These are phyloP conservation scores for Penicillium pancosmium DNA, from an alignment of 495 filamentous ascomycete genomes.

Conservation along the genomic window DNA sequence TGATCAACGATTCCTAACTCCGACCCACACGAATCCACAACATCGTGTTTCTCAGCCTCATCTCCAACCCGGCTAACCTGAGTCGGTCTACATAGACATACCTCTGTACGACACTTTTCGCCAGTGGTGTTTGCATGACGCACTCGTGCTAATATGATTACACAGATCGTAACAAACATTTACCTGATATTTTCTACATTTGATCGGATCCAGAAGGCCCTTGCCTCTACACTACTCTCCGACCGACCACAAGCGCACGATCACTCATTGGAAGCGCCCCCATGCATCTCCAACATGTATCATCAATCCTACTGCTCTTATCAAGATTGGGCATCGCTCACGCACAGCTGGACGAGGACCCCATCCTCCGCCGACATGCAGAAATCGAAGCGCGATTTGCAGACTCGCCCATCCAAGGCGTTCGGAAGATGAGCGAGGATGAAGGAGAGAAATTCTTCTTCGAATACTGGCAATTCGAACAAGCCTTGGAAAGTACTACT, in stretches of 20 bases:
- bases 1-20: not conserved
- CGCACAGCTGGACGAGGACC: too few relatives aligned
- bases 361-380: conserved; percentile 30
- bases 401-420: conserved; percentile 31
- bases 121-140: not conserved
- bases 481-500: conserved; percentile 13
- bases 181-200: not conserved
- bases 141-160: not conserved
- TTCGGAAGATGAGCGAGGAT: conserved; percentile 80
- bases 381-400: conserved; percentile 23
- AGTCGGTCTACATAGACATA: not conserved
- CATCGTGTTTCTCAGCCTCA: conserved; percentile 9
- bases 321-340: too few relatives aligned
- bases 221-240: not conserved
- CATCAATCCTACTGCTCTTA: not conserved
- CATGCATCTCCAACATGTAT: not conserved
- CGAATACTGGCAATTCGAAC: conserved; percentile 59
- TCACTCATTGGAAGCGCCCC: not conserved
- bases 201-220: not conserved
- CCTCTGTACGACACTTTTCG: not conserved
- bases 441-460: conserved; percentile 84
- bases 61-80: conserved; percentile 6
- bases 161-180: not conserved
- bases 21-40: not conserved
- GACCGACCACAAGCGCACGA: not conserved